Evolutionary conservation across 495 filamentous ascomycete species (phyloP).

Genomic region (Tuber indicum): DNA sequence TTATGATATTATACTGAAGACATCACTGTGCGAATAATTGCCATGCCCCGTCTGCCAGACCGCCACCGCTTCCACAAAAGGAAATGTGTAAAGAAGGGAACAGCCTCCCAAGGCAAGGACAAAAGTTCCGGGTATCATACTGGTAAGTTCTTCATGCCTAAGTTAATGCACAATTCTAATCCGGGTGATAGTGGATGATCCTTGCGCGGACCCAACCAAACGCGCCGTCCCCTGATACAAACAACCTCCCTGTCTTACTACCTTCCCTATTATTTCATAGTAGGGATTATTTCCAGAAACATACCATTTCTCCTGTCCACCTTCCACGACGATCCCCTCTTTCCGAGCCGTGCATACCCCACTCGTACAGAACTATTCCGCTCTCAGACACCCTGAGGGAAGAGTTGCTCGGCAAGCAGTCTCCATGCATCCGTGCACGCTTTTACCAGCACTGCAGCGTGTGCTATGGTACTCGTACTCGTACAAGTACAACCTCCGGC

Average conservation of each 20-base stretch:
- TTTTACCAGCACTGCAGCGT: background rate
- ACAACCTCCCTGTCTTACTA: background rate
- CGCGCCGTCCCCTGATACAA: background rate
- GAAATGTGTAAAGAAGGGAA: background rate
- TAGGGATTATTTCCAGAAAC: background rate
- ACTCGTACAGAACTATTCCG: background rate
- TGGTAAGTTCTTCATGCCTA: background rate
- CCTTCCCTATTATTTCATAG: background rate
- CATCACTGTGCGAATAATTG: background rate
- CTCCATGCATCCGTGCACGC: background rate
- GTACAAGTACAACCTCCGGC: background rate
- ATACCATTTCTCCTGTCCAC: background rate
- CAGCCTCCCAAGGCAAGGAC: background rate
- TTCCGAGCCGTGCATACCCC: background rate
- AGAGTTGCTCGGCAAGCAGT: background rate
- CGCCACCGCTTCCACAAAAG: background rate
- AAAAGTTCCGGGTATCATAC: background rate
- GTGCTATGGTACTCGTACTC: background rate
- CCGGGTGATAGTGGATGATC: background rate
- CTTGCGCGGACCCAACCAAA: background rate
- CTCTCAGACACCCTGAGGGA: background rate
- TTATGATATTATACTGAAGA: background rate
- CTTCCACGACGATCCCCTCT: background rate
- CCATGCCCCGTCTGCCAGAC: background rate
- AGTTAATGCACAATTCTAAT: background rate